Evolutionary conservation across 2,329 filamentous ascomycete genomes (phyloP).

Genomic region (Neodidymelliopsis sp.): DNA sequence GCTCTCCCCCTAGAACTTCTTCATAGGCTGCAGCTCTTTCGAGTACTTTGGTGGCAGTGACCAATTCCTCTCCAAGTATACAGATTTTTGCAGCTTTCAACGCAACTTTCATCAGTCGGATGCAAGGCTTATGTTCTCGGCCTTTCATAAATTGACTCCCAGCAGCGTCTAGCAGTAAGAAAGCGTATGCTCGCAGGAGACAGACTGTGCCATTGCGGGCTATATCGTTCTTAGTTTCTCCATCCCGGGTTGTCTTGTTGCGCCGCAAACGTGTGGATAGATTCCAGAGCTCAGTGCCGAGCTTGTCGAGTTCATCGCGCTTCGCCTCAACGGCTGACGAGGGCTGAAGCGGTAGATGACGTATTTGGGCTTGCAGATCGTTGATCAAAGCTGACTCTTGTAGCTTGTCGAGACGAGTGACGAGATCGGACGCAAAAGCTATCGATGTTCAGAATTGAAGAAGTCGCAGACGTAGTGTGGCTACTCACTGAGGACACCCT

Average conservation of each 20-base stretch:
- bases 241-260: slow-evolving; percentile 15
- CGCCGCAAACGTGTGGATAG: slow-evolving; percentile 61
- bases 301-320: slow-evolving; percentile 61
- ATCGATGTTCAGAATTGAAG: slow-evolving; percentile 17
- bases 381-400: slow-evolving; percentile 33
- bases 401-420: slow-evolving; percentile 28
- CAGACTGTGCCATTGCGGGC: slow-evolving; percentile 30
- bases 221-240: slow-evolving; percentile 44
- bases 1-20: slow-evolving; percentile 31
- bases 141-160: slow-evolving; percentile 28
- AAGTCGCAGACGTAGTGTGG: not conserved
- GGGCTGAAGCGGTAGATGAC: slow-evolving; percentile 44
- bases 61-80: slow-evolving; percentile 65
- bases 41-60: slow-evolving; percentile 67
- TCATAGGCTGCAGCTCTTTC: slow-evolving; percentile 67
- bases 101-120: slow-evolving; percentile 71
- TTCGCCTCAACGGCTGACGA: slow-evolving; percentile 41
- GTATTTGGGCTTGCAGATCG: slow-evolving; percentile 53
- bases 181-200: slow-evolving; percentile 65
- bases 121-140: slow-evolving; percentile 36
- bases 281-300: slow-evolving; percentile 72
- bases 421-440: slow-evolving; percentile 46
- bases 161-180: slow-evolving; percentile 67
- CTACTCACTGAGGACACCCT: slow-evolving; percentile 39
- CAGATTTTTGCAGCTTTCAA: slow-evolving; percentile 71